A percentile compares a stretch with the other conserved stretches of the same genome.
Conservation (phyloP, 768 basidiomycete genomes). For the Lactarius evosmus region DNA sequence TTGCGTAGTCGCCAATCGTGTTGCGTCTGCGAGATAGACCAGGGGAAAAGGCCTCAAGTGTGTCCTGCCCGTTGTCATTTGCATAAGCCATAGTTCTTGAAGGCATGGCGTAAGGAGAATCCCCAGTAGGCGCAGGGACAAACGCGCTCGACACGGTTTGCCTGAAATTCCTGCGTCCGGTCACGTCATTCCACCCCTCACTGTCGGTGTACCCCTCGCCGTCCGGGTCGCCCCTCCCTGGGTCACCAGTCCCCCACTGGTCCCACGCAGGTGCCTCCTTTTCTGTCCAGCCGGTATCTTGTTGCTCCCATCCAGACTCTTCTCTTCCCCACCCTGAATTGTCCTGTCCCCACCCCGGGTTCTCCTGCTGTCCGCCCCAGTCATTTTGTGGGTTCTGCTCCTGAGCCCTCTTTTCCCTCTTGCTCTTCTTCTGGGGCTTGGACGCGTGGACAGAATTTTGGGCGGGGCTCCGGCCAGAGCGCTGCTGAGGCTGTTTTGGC, state of each 20-base stretch:
- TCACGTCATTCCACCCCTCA: conserved; percentile 20
- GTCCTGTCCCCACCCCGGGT: neutral
- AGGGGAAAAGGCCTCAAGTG: conserved; percentile 16
- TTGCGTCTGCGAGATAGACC: conserved; percentile 14
- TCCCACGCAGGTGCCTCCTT: conserved; percentile 2
- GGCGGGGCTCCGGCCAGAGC: conserved; percentile 1
- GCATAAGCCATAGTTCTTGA: conserved; percentile 30
- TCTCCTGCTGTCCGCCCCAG: conserved; percentile 12
- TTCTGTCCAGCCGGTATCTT: conserved; percentile 2
- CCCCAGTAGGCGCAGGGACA: conserved; percentile 8
- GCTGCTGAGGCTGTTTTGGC: conserved; percentile 6
- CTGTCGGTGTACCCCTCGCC: conserved; percentile 21
- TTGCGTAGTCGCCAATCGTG: conserved; percentile 16
- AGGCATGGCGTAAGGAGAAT: conserved; percentile 24
- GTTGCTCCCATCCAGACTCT: conserved; percentile 11
- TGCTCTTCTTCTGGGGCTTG: conserved; percentile 19
- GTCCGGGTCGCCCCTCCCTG: conserved; percentile 13
- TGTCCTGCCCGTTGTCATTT: conserved; percentile 1
- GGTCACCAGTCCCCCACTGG: conserved; percentile 6
- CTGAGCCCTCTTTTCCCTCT: conserved; percentile 21
- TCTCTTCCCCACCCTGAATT: neutral
- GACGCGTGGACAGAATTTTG: conserved; percentile 6
- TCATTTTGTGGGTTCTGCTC: conserved; percentile 3
- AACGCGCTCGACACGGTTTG: conserved; percentile 15
- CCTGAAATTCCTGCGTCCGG: conserved; percentile 13